These are phyloP conservation scores for Lentinus polychrous DNA, from an alignment of 1,284 basidiomycete species.

Conservation along the genomic window DNA sequence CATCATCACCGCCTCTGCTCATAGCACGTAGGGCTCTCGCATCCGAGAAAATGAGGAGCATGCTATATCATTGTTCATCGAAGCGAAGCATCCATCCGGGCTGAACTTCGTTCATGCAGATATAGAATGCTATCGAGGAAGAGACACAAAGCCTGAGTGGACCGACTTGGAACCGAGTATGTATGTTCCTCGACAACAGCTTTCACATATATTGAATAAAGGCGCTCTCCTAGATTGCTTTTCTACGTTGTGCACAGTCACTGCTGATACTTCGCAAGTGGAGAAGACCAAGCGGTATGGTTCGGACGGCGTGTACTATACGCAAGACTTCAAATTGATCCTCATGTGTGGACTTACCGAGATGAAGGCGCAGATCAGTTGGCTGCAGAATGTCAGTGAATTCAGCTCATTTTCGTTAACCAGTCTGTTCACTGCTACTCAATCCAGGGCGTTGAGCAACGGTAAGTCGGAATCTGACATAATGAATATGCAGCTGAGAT, in stretches of 20 bases:
- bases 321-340: slow-evolving; percentile 38
- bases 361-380: slow-evolving; percentile 37
- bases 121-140: slow-evolving; percentile 38
- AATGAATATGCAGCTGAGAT: not conserved
- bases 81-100: slow-evolving; percentile 20
- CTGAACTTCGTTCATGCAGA: slow-evolving; percentile 23
- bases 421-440: not conserved
- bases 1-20: not conserved
- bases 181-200: not conserved
- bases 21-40: slow-evolving; percentile 23
- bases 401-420: not conserved
- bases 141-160: slow-evolving; percentile 32
- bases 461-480: slow-evolving; percentile 5
- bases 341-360: slow-evolving; percentile 44
- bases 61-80: slow-evolving; percentile 29
- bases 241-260: slow-evolving; percentile 35
- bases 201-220: not conserved
- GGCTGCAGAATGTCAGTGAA: slow-evolving; percentile 32
- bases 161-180: slow-evolving; percentile 36
- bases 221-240: slow-evolving; percentile 30
- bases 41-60: slow-evolving; percentile 35
- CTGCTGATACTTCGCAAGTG: slow-evolving; percentile 32
- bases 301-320: slow-evolving; percentile 26
- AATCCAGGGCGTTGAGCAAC: slow-evolving; percentile 14
- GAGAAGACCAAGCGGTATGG: slow-evolving; percentile 13